Conservation (phyloP, 225 moss, liverwort and hornwort species). For the Marchantia paleacea region DNA sequence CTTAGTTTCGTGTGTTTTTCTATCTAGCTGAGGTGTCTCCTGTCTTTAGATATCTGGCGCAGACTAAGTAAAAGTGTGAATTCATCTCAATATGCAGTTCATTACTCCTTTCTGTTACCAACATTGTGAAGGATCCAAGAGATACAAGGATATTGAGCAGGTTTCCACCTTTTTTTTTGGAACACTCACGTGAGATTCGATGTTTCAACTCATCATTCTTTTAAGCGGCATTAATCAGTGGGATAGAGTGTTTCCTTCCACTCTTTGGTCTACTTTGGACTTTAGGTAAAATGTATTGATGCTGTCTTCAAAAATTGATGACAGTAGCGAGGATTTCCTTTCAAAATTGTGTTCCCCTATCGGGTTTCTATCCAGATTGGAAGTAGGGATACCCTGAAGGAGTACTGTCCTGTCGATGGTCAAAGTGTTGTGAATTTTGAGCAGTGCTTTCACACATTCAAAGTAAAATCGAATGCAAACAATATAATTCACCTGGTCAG, state of each 20-base stretch:
- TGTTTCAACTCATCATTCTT: conserved; percentile 12
- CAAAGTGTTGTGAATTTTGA: background rate
- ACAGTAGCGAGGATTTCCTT: conserved; percentile 22
- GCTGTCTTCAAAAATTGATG: conserved; percentile 23
- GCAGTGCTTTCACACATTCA: background rate
- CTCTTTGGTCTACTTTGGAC: conserved; percentile 20
- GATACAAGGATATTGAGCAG: conserved; percentile 10
- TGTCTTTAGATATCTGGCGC: background rate
- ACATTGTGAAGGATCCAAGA: conserved; percentile 10
- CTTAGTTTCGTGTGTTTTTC: too few relatives aligned
- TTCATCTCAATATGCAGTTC: background rate
- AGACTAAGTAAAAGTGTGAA: background rate
- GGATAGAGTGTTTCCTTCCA: conserved; percentile 22
- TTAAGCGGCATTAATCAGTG: conserved; percentile 21
- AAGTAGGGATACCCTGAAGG: background rate
- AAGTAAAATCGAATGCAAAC: background rate
- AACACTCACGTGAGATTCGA: conserved; percentile 21
- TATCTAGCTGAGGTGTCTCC: background rate
- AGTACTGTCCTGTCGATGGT: background rate
- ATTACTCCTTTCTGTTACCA: background rate
- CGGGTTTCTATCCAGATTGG: background rate
- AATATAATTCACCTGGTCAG: background rate
- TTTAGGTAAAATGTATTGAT: conserved; percentile 19
- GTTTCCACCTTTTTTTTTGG: conserved; percentile 2
- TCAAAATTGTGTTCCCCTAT: background rate